Base-by-base conservation (phyloP, 805 yeast genomes). In the Candida multigemmis region DNA sequence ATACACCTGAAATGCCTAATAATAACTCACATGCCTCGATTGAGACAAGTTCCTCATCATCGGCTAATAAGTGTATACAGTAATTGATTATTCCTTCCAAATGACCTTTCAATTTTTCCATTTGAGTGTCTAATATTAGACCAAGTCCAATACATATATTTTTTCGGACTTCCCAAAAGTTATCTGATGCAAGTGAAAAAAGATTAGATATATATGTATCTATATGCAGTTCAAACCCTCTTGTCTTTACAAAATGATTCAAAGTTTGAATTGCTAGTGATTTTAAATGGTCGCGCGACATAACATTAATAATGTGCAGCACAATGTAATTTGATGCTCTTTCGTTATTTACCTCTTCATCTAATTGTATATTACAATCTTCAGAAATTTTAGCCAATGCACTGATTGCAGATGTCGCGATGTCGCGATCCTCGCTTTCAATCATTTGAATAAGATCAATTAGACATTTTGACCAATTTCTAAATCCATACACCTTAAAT, bases 21-120 rank as follows among this genome's bases (percentile, higher is more conserved):
- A 91, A 57, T 41, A 91, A 86, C 55, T 91, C 97, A 50, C 96
- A 85, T 3, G 94, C 96, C 48, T 87, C 96, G 30, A 87, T 60
- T 0, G 94, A 79, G 17, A 85, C 93, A 29, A 68, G 77, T 38
- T 81, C 87, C 35, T 77, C 77, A 8, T 44, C 35, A 33, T 68
- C 71, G 30, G 68, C 68, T 57, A 89, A 74, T 33, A 86, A 71
- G 54, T 86, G 96, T 26, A 85, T 53, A 43, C 87, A 76, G 57
- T 81, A 91, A 37, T 75, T 71, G 21, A 89, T 71, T 10, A 91
- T 85, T n/a, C 96, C 96, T 29, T 68, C 74, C 31, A 89, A 50
- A 49, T 89, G 94, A 6, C 87, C 85, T 26, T 68, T 53, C 18
- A 91, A 58, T 48, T 78, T 81, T 39, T 83, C 94, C 1, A 95